Conservation (phyloP, 2,329 filamentous ascomycete genomes). For the Diaporthe caulivora region DNA sequence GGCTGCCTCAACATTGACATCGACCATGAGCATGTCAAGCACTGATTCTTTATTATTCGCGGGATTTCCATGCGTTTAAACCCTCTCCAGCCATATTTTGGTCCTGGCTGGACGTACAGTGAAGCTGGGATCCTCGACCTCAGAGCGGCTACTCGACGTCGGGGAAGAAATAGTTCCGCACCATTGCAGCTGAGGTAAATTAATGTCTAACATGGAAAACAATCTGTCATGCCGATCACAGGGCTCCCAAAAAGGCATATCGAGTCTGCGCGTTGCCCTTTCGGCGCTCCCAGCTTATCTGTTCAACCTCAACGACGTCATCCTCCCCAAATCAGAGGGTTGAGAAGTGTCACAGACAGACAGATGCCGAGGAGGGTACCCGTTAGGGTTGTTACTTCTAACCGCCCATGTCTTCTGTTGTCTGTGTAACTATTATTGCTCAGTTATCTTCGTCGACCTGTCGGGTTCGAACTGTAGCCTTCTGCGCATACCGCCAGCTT, state of each 20-base stretch:
- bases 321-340: slow-evolving; percentile 45
- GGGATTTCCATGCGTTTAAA: neutral
- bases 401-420: no score
- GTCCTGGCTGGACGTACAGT: slow-evolving; percentile 8
- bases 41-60: rapidly evolving
- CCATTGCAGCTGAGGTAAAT: slow-evolving; percentile 50
- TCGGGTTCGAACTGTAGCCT: no score
- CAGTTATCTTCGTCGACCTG: no score
- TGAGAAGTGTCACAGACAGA: slow-evolving; percentile 41
- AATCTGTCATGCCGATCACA: slow-evolving; percentile 54
- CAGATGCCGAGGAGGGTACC: slow-evolving; percentile 43
- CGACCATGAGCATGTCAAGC: no score
- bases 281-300: slow-evolving; percentile 43
- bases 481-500: no score
- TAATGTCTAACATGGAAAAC: slow-evolving; percentile 53
- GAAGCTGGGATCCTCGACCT: slow-evolving; percentile 24
- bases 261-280: slow-evolving; percentile 43
- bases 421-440: no score
- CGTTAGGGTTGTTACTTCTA: slow-evolving; percentile 42
- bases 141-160: slow-evolving; percentile 35
- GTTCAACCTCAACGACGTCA: slow-evolving; percentile 43
- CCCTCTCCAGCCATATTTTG: neutral
- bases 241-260: slow-evolving; percentile 51
- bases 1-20: no score
- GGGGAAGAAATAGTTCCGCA: slow-evolving; percentile 49